A percentile compares a stretch with the other conserved stretches of the same genome.
Conservation (phyloP, 2,329 filamentous ascomycete species). For the Aureobasidium lini region DNA sequence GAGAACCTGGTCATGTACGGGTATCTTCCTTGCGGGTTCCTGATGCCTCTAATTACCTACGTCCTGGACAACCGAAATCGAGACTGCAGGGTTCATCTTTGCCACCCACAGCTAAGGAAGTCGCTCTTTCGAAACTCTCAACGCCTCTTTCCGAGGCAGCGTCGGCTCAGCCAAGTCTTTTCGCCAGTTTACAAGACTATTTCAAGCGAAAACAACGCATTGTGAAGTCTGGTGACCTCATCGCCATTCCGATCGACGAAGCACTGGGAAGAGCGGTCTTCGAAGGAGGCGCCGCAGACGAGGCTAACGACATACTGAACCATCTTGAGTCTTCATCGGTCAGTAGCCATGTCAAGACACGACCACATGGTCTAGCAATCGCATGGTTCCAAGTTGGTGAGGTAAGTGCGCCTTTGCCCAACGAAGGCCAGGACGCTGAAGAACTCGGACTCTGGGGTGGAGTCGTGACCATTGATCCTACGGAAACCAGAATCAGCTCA, state of each 20-base stretch:
- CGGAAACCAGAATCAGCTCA: slow-evolving; percentile 80
- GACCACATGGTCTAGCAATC: slow-evolving; percentile 39
- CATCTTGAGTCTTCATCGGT: slow-evolving; percentile 1
- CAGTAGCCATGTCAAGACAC: slow-evolving; percentile 31
- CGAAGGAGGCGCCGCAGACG: slow-evolving; percentile 61
- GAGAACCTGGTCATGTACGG: slow-evolving; percentile 68
- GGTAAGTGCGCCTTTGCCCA: slow-evolving; percentile 44
- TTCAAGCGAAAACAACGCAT: slow-evolving; percentile 78
- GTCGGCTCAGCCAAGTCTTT: slow-evolving; percentile 73
- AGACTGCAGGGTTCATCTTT: slow-evolving; percentile 32
- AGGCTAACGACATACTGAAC: slow-evolving; percentile 45
- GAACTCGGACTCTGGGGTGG: slow-evolving; percentile 73
- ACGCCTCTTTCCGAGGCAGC: slow-evolving; percentile 84
- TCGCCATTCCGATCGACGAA: slow-evolving; percentile 84
- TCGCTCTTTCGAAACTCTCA: slow-evolving; percentile 80
- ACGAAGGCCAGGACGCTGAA: slow-evolving; percentile 48
- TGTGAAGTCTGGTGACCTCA: slow-evolving; percentile 77
- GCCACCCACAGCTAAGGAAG: slow-evolving; percentile 62
- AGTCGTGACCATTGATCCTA: slow-evolving; percentile 76
- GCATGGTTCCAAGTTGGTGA: slow-evolving; percentile 92
- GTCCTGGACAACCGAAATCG: slow-evolving; percentile 18
- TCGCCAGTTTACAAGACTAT: slow-evolving; percentile 79
- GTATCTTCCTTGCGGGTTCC: slow-evolving; percentile 54
- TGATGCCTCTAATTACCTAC: slow-evolving; percentile 40
- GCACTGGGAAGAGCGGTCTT: slow-evolving; percentile 75